phyloP scores from a whole-genome alignment of 176 grass and related monocot genomes.

The Avena insularis region DNA sequence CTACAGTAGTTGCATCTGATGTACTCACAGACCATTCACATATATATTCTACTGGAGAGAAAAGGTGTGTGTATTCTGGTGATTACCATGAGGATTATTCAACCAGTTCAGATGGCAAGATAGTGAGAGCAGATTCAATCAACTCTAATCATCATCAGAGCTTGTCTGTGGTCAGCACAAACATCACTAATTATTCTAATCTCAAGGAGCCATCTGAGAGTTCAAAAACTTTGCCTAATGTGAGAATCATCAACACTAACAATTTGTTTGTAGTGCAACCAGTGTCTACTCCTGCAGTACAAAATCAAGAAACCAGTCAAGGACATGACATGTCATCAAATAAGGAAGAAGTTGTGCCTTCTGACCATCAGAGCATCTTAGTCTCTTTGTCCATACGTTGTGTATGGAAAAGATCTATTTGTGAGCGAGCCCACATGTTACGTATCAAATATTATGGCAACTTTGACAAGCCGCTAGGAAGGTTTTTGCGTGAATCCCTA shows the following conservation, averaged over 20 bases:
- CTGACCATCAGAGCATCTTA: constrained; percentile 92
- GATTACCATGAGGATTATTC: constrained; percentile 57
- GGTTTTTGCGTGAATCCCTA: constrained; percentile 82
- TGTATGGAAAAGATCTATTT: constrained; percentile 96
- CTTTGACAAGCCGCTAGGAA: constrained; percentile 91
- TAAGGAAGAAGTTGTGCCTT: constrained; percentile 82
- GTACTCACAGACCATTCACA: constrained; percentile 32
- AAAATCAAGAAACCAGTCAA: constrained; percentile 55
- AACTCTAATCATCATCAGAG: constrained; percentile 42
- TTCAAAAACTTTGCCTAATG: constrained; percentile 44
- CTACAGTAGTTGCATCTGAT: constrained; percentile 38
- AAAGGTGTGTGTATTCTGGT: constrained; percentile 55
- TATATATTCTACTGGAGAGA: constrained; percentile 48
- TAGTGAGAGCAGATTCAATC: constrained; percentile 41
- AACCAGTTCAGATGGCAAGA: constrained; percentile 37
- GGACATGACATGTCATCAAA: constrained; percentile 51
- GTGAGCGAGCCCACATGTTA: constrained; percentile 84
- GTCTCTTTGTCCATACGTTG: constrained; percentile 89
- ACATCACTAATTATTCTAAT: constrained; percentile 46
- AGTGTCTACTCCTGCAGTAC: constrained; percentile 41
- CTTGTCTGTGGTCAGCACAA: constrained; percentile 20
- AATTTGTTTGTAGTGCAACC: constrained; percentile 47
- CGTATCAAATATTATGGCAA: constrained; percentile 98
- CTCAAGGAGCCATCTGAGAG: constrained; percentile 49
- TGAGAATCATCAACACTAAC: constrained; percentile 28